Evolutionary conservation across 75 land plant species (phyloP), one percentile per base, ranked within the genome.

Genomic region (Adiantum capillusveneris): DNA sequence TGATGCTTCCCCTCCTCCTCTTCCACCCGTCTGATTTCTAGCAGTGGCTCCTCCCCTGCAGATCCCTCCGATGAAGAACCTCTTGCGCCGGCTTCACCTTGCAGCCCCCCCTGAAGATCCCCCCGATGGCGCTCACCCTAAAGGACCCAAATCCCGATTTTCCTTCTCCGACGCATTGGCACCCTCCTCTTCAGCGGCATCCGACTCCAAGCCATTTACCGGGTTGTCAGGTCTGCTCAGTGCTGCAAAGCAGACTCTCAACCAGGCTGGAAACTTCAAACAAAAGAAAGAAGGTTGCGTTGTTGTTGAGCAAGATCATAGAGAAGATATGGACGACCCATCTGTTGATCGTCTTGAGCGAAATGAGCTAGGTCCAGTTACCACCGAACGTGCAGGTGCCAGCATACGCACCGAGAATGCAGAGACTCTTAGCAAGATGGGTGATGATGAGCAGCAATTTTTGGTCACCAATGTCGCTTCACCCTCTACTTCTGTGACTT

Each of bases 71-170:
- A 87, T 87, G 90, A 87, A 65, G 72, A 84, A 73, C 59, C 28
- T 87, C 26, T 65, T 87, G 12, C 80, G 79, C 68, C 84, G 69
- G 71, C 81, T 87, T 22, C 80, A 83, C 57, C 68, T 83, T 44
- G 70, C 66, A 56, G 57, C 70, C 17, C 61, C 45, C 58, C 81
- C 69, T n/a, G 55, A 74, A 1, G 83, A 77, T 11, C 68, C 58
- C 36, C 26, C 46, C 28, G 64, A 73, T 43, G 66, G 73, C 49
- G 65, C 73, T 0, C 45, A 44, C 14, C 2, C 39, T 31, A 29
- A 18, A 13, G 6, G 17, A n/a, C 13, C 37, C 14, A 30, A 21
- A 17, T 1, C 2, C 60, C 7, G 30, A 19, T 58, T 58, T 39
- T 21, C 37, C 41, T 11, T 58, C 39, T 29, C 37, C 60, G 60